Percentiles rank a stretch among this genome's conserved stretches.
Conservation (phyloP, 2,329 filamentous ascomycete species). For the Penicillium fuscoglaucum region DNA sequence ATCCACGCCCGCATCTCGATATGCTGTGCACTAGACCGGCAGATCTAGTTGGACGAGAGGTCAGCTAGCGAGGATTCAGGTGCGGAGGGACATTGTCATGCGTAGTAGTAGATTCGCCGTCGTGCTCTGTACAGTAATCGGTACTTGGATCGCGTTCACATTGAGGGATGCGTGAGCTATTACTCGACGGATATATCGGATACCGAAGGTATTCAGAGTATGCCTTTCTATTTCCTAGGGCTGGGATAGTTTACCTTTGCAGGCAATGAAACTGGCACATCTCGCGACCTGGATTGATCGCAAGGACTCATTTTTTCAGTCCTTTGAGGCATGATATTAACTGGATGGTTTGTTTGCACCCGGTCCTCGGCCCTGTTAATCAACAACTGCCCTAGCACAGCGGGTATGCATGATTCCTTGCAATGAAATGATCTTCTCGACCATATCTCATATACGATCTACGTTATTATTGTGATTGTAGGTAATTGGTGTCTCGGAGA, state of each 20-base stretch:
- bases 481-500: not conserved
- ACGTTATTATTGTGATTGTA: not conserved
- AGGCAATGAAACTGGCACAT: not conserved
- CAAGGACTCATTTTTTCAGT: not conserved
- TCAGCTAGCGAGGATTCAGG: not conserved
- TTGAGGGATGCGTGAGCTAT: not conserved
- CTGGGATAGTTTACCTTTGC: not conserved
- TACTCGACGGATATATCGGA: not conserved
- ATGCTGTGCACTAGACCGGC: no score
- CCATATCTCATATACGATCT: not conserved
- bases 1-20: not conserved
- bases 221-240: not conserved
- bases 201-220: not conserved
- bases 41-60: not conserved
- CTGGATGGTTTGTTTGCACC: not conserved
- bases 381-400: not conserved
- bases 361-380: no score
- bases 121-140: not conserved
- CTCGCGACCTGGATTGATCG: not conserved
- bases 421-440: not conserved
- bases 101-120: not conserved
- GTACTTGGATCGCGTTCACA: not conserved
- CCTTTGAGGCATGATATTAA: not conserved
- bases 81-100: not conserved
- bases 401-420: not conserved